phyloP scores from a whole-genome alignment of 352 stramenopile species.

The Pythium pyrilobum region DNA sequence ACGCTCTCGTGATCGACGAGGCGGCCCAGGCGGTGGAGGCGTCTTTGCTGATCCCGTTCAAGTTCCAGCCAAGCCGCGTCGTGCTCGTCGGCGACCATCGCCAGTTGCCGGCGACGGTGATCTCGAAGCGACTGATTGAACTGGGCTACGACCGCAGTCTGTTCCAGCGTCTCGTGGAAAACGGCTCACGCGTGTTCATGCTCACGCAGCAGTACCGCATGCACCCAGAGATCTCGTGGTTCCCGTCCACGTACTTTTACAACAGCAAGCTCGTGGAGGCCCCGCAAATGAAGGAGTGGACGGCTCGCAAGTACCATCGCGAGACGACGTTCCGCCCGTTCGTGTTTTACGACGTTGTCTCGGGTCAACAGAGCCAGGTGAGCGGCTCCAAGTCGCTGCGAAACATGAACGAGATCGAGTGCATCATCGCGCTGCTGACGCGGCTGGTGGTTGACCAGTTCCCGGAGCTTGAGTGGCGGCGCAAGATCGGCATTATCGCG shows the following conservation, averaged over 20 bases:
- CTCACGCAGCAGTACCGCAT: slow-evolving; percentile 98
- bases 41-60: slow-evolving; percentile 95
- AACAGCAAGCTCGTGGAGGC: slow-evolving; percentile 84
- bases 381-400: slow-evolving; percentile 67
- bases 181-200: slow-evolving; percentile 72
- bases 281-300: slow-evolving; percentile 76
- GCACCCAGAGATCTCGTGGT: slow-evolving; percentile 94
- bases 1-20: slow-evolving; percentile 97
- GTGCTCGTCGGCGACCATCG: slow-evolving; percentile 94
- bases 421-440: slow-evolving; percentile 77
- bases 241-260: slow-evolving; percentile 95
- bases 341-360: slow-evolving; percentile 61
- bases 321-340: slow-evolving; percentile 49
- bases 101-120: slow-evolving; percentile 97
- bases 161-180: slow-evolving; percentile 94
- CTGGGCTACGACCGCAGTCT: slow-evolving; percentile 91
- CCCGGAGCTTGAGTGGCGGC: slow-evolving; percentile 53
- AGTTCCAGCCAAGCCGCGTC: slow-evolving; percentile 77
- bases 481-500: slow-evolving; percentile 97
- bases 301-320: slow-evolving; percentile 50
- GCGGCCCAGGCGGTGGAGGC: slow-evolving; percentile 96
- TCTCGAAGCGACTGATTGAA: slow-evolving; percentile 84
- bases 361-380: slow-evolving; percentile 59
- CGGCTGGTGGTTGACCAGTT: slow-evolving; percentile 88
- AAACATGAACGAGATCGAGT: slow-evolving; percentile 76